Base-by-base conservation (phyloP, 2,329 filamentous ascomycete genomes). In the Leptographium radiaticola region DNA sequence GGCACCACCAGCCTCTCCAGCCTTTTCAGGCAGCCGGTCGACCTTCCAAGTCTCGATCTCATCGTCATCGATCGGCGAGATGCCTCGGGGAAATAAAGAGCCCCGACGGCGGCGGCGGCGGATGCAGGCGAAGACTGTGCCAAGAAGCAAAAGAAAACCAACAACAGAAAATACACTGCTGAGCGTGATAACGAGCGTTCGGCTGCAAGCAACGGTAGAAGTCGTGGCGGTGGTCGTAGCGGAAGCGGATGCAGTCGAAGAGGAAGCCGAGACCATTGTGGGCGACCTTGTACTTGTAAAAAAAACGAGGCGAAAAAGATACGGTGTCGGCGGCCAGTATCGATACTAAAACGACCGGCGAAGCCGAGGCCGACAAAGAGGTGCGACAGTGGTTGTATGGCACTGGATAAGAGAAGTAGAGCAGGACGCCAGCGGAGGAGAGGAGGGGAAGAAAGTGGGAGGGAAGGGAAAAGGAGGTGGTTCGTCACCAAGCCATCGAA, bases 41-140 rank as follows among this genome's bases (percentile, higher is more conserved):
- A 68, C 66, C 61, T 78, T 81, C 81, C 81, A 84, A 5, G 77
- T 80, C 59, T 78, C 77, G 55, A 84, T 84, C 63, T 84, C 81
- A 56, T 83, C 79, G 60, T 84, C 81, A 57, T 77, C 74, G 56
- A 84, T 81, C 13, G 81, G 80, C 0, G 79, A 78, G 46, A 78
- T 77, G 49, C 77, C 78, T 51, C 80, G 70, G 51, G 71, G 70
- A 59, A 77, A 71, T 53, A 81, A 69, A 5, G 68, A 69, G 13
- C 63, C 58, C 38, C 66, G 66, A 47, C 66, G 66, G 49, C 62
- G 70, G 44, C 70, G 67, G 46, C 70, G 65, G 49, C 69, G 15
- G 10, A 10, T 2, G 16, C 13, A 40, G 16, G 39, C 66, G 66
- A 51, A 61, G 70, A 44, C 70, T 66, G 43, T 70, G 65, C 51